Evolutionary conservation across 2,329 filamentous ascomycete genomes (phyloP).

Genomic region (Eutypella sp.): DNA sequence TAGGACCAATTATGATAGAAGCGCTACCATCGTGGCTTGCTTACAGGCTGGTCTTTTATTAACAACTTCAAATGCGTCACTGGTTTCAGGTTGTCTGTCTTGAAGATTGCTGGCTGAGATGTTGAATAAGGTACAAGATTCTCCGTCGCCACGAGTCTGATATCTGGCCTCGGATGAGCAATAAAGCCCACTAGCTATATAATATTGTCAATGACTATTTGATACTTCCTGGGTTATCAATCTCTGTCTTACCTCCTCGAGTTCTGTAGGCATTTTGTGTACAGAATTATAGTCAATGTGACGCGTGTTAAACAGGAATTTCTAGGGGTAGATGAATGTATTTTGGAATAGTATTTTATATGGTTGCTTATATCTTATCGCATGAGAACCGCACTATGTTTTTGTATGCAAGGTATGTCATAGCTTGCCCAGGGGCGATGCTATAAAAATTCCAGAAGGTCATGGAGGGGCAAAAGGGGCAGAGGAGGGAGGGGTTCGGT

Average conservation of each 20-base stretch:
- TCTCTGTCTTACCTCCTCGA: conserved; percentile 61
- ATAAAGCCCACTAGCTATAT: conserved; percentile 85
- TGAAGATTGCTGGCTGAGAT: conserved; percentile 74
- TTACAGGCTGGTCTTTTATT: conserved; percentile 74
- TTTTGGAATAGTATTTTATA: neutral
- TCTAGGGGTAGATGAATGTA: too few relatives aligned
- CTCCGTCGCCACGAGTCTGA: conserved; percentile 79
- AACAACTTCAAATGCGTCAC: conserved; percentile 84
- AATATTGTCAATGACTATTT: conserved; percentile 5
- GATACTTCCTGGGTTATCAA: conserved; percentile 2
- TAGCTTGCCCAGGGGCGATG: too few relatives aligned
- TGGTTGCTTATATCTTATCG: neutral
- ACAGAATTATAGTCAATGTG: neutral
- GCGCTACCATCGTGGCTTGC: conserved; percentile 23
- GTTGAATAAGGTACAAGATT: conserved; percentile 80
- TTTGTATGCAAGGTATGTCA: too few relatives aligned
- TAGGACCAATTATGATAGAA: conserved; percentile 2
- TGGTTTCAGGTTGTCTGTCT: conserved; percentile 69
- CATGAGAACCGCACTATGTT: neutral
- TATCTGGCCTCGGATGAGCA: conserved; percentile 84
- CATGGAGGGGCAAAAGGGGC: too few relatives aligned
- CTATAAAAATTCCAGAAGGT: too few relatives aligned
- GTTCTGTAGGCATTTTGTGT: conserved; percentile 63
- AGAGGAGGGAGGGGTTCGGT: too few relatives aligned
- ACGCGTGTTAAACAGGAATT: neutral